Evolutionary conservation across 2,329 filamentous ascomycete genomes (phyloP).

Genomic region (Pseudocercospora fijiensis): DNA sequence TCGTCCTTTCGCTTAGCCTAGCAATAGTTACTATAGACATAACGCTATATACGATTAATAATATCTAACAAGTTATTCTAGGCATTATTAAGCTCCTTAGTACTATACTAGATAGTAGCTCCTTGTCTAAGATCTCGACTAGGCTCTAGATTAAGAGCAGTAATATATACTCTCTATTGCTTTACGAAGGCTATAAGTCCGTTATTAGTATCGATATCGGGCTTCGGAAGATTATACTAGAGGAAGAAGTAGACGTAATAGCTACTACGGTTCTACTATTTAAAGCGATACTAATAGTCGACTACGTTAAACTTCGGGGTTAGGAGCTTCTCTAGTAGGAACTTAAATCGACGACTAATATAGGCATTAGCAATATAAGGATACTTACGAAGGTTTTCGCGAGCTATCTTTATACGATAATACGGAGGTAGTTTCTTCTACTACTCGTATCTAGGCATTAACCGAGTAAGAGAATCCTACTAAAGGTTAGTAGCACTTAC

Average conservation of each 20-base stretch:
- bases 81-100: background rate
- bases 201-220: background rate
- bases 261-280: too few relatives aligned
- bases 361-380: background rate
- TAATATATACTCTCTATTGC: too few relatives aligned
- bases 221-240: background rate
- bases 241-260: too few relatives aligned
- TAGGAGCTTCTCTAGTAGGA: background rate
- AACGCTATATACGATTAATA: background rate
- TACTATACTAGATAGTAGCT: background rate
- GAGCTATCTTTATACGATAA: too few relatives aligned
- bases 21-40: too few relatives aligned
- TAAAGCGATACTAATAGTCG: conserved; percentile 1
- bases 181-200: background rate
- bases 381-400: too few relatives aligned
- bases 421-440: too few relatives aligned
- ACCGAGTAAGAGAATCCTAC: too few relatives aligned
- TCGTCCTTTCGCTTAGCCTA: background rate
- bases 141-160: too few relatives aligned
- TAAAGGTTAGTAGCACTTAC: too few relatives aligned
- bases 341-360: background rate
- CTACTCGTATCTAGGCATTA: too few relatives aligned
- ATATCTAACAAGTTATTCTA: background rate
- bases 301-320: conserved; percentile 1
- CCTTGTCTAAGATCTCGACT: too few relatives aligned